These are phyloP conservation scores for Colletotrichum salicis DNA, from an alignment of 2,329 filamentous ascomycete species.

Conservation along the genomic window DNA sequence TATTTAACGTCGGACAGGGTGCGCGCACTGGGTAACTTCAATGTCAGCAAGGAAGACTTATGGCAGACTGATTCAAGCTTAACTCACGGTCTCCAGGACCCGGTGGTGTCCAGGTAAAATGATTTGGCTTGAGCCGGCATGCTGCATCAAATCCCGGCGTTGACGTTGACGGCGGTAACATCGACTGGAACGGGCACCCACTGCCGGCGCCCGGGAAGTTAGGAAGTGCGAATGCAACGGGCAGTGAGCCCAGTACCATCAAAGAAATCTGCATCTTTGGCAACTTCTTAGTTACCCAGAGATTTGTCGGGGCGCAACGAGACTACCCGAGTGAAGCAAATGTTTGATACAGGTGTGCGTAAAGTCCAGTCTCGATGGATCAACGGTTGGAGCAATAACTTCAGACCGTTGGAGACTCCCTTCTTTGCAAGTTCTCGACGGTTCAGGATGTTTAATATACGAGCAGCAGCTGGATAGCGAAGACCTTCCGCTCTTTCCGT, in stretches of 20 bases:
- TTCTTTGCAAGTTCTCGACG: fast-evolving
- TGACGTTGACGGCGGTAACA: not conserved
- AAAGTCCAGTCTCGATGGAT: no score
- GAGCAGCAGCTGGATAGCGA: not conserved
- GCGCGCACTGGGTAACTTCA: slow-evolving; percentile 44
- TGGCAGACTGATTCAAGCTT: not conserved
- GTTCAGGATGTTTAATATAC: not conserved
- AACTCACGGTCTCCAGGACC: not conserved
- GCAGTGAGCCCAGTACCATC: not conserved
- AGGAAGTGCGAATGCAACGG: not conserved
- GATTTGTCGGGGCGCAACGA: not conserved
- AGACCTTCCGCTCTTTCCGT: not conserved
- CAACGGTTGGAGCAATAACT: no score
- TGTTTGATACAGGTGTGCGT: no score
- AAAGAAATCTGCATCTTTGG: not conserved
- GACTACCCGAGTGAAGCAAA: not conserved
- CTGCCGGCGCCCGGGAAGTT: not conserved
- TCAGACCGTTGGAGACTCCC: no score
- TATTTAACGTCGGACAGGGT: slow-evolving; percentile 64
- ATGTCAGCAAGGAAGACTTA: not conserved
- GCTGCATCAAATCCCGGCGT: not conserved
- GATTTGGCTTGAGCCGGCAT: not conserved
- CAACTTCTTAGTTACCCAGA: not conserved
- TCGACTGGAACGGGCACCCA: not conserved
- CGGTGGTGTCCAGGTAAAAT: slow-evolving; percentile 10